Base-by-base conservation (phyloP, 768 basidiomycete species). In the Hypsizygus marmoreus region DNA sequence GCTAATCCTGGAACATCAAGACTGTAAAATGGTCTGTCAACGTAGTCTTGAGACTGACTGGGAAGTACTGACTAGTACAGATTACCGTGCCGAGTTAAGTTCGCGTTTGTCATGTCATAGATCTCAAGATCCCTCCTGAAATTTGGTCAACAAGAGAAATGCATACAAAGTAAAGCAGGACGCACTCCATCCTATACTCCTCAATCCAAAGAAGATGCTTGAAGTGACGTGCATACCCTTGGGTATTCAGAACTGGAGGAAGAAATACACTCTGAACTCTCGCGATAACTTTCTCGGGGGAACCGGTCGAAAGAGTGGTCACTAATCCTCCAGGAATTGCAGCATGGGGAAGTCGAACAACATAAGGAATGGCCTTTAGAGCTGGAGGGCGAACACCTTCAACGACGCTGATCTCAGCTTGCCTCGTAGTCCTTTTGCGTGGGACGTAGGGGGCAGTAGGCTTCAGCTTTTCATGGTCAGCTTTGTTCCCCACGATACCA, bases 191-290 rank as follows among this genome's bases (percentile, higher is more conserved):
- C 17, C 54, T 54, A 44, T 49, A 53, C 30, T 63, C 62, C 38
- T 63, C 62, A 13, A 58, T 66, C 80, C 81, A 82, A 0, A 85
- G 53, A 4, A 86, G 58, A 14, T 65, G 56, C 55, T 77, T 76
- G 64, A 80, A 83, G 38, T 69, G 65, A 0, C 69, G 61, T 0
- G 65, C 64, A 51, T 83, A 80, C 0, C 73, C 70, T 1, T 56
- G 57, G 19, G 53, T 60, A 35, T 72, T 59, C 10, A 84, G 51
- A 0, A 34, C 39, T 1, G 14, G n/a, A 0, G 82, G 81, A 8
- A 86, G 50, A 33, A 70, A 73, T 1, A 67, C 44, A 1, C 54
- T 50, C 34, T 53, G 55, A 9, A 82, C 42, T 6, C 64, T 59
- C 0, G 45, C 49, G 10, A 70, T 47, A 7, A 68, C 63, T 14